Evolutionary conservation across 2,329 filamentous ascomycete genomes (phyloP).

Genomic region (Cadophora gregata): DNA sequence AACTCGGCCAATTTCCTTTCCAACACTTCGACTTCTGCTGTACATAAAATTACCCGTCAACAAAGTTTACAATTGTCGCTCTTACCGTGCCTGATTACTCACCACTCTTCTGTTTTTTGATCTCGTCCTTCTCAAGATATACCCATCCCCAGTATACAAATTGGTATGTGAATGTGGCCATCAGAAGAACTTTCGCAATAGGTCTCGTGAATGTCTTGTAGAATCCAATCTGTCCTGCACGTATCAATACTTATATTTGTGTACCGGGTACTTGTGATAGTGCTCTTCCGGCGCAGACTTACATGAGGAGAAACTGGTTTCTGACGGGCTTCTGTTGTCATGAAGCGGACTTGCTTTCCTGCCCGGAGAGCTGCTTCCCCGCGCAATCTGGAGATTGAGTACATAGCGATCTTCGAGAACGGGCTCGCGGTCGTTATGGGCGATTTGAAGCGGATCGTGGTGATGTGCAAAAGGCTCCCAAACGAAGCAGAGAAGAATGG

Average conservation of each 20-base stretch:
- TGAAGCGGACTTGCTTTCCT: constrained; percentile 21
- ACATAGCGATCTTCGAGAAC: no score
- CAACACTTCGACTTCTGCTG: constrained; percentile 31
- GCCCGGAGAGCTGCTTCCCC: neutral
- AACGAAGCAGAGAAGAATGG: no score
- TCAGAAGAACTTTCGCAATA: constrained; percentile 74
- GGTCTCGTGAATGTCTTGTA: constrained; percentile 78
- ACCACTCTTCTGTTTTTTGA: constrained; percentile 57
- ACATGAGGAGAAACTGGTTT: constrained; percentile 32
- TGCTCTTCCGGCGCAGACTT: constrained; percentile 4
- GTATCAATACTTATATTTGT: neutral
- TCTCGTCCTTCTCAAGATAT: constrained; percentile 75
- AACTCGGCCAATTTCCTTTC: constrained; percentile 27
- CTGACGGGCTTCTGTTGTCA: constrained; percentile 23
- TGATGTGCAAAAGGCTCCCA: neutral
- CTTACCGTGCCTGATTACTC: constrained; percentile 5
- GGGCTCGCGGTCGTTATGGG: no score
- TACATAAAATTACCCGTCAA: constrained; percentile 17
- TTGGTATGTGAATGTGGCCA: constrained; percentile 81
- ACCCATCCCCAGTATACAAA: constrained; percentile 76
- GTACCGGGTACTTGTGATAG: neutral
- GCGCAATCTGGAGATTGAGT: neutral
- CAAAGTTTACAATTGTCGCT: neutral
- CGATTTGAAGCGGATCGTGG: neutral
- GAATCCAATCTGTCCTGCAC: constrained; percentile 61